Percentiles rank a stretch among this genome's conserved stretches.
Evolutionary conservation across 345 rosid genomes (phyloP).

Genomic region (Salix purpurea): DNA sequence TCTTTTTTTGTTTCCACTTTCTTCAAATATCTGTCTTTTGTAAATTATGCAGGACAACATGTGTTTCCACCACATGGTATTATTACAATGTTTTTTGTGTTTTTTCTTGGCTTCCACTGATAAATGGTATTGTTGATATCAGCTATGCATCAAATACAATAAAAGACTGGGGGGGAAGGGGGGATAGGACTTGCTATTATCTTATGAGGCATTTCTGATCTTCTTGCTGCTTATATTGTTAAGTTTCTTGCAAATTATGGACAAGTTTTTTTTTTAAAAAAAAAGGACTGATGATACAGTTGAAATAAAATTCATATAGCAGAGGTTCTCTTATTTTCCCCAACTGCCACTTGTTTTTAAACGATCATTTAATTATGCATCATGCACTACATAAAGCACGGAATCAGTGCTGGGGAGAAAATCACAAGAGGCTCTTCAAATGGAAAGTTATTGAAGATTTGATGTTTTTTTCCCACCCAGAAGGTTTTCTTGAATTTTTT

Average conservation of each 20-base stretch:
- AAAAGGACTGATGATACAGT: background rate
- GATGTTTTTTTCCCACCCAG: conserved; percentile 1
- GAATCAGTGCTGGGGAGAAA: background rate
- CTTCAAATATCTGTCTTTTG: no score
- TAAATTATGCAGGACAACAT: no score
- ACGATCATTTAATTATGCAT: background rate
- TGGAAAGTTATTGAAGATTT: background rate
- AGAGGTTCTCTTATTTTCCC: background rate
- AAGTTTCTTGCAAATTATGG: background rate
- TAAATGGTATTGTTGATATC: no score
- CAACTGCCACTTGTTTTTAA: background rate
- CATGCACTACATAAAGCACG: background rate
- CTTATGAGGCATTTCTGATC: background rate
- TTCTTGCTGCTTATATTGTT: background rate
- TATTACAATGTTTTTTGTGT: no score
- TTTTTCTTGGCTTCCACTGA: no score
- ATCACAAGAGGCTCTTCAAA: background rate
- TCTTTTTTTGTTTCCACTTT: no score
- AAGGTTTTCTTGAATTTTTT: background rate
- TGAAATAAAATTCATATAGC: background rate
- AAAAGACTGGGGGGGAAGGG: no score
- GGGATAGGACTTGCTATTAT: background rate
- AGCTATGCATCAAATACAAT: no score
- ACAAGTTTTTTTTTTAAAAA: background rate
- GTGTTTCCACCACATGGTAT: no score